phyloP scores from a whole-genome alignment of 192 early-diverging fungal species.

The Gigaspora rosea region DNA sequence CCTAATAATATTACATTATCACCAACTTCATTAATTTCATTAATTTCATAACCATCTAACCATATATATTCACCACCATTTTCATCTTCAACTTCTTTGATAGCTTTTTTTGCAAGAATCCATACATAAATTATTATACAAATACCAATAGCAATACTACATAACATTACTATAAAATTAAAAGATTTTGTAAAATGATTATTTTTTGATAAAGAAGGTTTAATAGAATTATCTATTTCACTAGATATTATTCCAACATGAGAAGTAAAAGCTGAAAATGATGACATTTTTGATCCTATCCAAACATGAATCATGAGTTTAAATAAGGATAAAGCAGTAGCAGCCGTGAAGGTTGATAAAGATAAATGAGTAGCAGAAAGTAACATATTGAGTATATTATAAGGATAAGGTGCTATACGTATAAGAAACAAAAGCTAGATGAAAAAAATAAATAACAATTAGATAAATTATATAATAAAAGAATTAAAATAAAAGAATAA shows the following conservation, averaged over 20 bases:
- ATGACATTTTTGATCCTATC: conserved; percentile 59
- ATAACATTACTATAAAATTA: conserved; percentile 32
- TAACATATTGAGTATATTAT: conserved; percentile 61
- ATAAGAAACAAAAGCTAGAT: conserved; percentile 64
- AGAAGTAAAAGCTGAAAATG: conserved; percentile 43
- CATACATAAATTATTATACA: conserved; percentile 55
- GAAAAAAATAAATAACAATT: not conserved
- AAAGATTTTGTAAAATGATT: not conserved
- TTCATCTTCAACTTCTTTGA: conserved; percentile 44
- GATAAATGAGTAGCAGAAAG: conserved; percentile 60
- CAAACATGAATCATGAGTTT: conserved; percentile 63
- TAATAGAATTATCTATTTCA: conserved; percentile 3
- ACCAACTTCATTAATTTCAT: conserved; percentile 28
- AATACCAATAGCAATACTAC: conserved; percentile 42
- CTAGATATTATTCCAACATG: conserved; percentile 19
- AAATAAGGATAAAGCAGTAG: conserved; percentile 57
- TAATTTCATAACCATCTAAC: conserved; percentile 28
- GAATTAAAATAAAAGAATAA: not conserved
- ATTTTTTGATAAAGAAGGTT: conserved; percentile 24
- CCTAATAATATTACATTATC: conserved; percentile 4
- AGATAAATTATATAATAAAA: not conserved
- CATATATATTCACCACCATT: not conserved
- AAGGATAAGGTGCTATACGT: conserved; percentile 74
- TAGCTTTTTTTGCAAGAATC: conserved; percentile 42
- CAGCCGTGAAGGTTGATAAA: conserved; percentile 42